These are phyloP conservation scores for Acer saccharum DNA, from an alignment of 345 rosid genomes.

Conservation along the genomic window DNA sequence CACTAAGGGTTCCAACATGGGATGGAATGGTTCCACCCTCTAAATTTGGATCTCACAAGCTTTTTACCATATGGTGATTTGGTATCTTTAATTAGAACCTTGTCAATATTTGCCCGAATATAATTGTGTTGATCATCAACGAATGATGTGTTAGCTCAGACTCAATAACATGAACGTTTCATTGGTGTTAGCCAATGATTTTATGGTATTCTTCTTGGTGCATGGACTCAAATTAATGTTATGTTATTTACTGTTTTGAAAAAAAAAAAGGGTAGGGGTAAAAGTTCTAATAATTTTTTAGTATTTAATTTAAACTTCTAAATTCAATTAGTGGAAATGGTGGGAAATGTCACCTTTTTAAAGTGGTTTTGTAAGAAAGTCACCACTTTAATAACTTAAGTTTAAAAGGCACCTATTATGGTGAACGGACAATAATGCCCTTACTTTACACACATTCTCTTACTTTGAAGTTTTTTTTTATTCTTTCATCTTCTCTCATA, in stretches of 20 bases:
- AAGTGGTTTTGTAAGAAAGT: too few species aligned
- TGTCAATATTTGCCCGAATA: neutral
- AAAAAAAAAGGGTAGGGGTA: neutral
- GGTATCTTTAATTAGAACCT: neutral
- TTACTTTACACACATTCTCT: too few species aligned
- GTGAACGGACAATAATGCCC: too few species aligned
- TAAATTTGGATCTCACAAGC: slow-evolving; percentile 30
- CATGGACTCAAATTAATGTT: neutral
- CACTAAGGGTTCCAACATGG: slow-evolving; percentile 88
- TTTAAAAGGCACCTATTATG: too few species aligned
- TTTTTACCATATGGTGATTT: slow-evolving; percentile 7
- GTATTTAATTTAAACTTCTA: too few species aligned
- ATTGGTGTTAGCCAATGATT: neutral
- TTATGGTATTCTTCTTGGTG: slow-evolving; percentile 2
- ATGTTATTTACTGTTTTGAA: neutral
- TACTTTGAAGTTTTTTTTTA: too few species aligned
- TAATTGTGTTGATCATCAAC: neutral
- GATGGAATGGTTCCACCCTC: slow-evolving; percentile 95
- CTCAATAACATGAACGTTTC: neutral
- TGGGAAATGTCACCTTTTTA: too few species aligned
- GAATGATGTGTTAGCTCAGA: neutral
- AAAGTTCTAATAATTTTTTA: too few species aligned
- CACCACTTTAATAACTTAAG: too few species aligned
- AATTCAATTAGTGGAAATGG: too few species aligned
- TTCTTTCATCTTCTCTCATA: too few species aligned